Base-by-base conservation (phyloP, 441 rosid genomes). In the Populus trichocarpa region DNA sequence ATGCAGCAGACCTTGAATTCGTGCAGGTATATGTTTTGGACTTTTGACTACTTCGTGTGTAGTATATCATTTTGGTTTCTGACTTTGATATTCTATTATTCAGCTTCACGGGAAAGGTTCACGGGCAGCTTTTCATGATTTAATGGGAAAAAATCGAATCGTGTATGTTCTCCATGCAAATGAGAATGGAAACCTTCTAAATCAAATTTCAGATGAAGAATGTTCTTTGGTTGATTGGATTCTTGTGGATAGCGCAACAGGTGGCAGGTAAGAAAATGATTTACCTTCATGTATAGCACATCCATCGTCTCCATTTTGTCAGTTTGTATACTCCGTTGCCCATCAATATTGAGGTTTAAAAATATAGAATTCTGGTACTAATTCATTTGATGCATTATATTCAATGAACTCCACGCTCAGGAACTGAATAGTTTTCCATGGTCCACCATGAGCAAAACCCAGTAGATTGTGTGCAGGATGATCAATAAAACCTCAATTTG, bases 111-210 rank as follows among this genome's bases (percentile, higher is more conserved):
- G 71, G 38, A 30, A 33, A 14, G 71, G 71, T 68, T 68, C 71
- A 8, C 71, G 71, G 50, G 61, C 84, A 78, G 92, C 91, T 72
- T 87, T 91, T 78, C 83, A 79, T 38, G 75, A 81, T 38, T 75
- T 96, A 76, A 88, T 84, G 30, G 80, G 77, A 8, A 83, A 86
- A 63, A 88, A 80, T 72, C 81, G 83, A 78, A 83, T 90, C 67
- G 86, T 95, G 67, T 95, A 92, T 69, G 97, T 95, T 25, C 96
- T 93, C 80, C 90, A 88, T 71, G 93, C 92, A 42, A 86, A 90
- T 83, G 89, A 82, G 32, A 30, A 30, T 30, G 32, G 32, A 30
- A 30, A 30, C 32, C 32, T 30, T 30, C 32, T 30, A 30, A 30
- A 30, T 30, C 32, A 30, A 30, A 30, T 30, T 30, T 30, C 30